Base-by-base conservation (phyloP, 2,329 filamentous ascomycete species). In the Diaporthe longicolla region DNA sequence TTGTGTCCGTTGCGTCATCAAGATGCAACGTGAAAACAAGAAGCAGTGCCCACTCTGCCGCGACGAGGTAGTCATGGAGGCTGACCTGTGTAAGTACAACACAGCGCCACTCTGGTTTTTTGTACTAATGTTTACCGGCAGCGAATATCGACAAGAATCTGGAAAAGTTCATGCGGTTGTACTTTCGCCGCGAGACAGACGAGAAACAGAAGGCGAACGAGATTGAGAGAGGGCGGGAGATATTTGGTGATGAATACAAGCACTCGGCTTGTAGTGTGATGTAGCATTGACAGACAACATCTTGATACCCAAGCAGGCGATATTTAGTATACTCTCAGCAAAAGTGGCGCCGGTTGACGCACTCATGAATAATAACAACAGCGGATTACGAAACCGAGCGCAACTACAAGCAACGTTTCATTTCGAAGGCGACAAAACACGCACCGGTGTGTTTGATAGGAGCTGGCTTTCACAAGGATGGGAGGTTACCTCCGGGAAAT, bases 1-100 rank as follows among this genome's bases (percentile, higher is more conserved):
- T 80, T 97, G 95, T 84, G 96, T 97, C 73, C 88, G 93, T 3
- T 97, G 95, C 80, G 87, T 96, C 65, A 91, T 97, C 76, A 91
- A 94, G 78, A 90, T 97, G 84, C 94, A 97, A 81, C 90, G 91
- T 59, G 89, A 90, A 52, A 87, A 88, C 74, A 91, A 93, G 79
- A 88, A 88, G 50, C 86, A 90, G 69, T 97, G 95, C 79, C 94
- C 95, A 0, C 85, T 97, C 71, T 97, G 95, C 81, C 88, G 95
- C 73, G 88, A 90, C 24, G 88, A 92, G 73, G 93, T 92, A 0
- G 90, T 97, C 15, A 88, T 94, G 84, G 84, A 88, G 73, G 94
- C 94, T 0, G 92, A 93, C 75, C 87, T 90, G 72, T 88, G 90
- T 90, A 85, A 85, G 87, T 80, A 35, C 9, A 17, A 40, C 32